phyloP scores from a whole-genome alignment of 1,284 basidiomycete genomes.

The Pholiota adiposa region DNA sequence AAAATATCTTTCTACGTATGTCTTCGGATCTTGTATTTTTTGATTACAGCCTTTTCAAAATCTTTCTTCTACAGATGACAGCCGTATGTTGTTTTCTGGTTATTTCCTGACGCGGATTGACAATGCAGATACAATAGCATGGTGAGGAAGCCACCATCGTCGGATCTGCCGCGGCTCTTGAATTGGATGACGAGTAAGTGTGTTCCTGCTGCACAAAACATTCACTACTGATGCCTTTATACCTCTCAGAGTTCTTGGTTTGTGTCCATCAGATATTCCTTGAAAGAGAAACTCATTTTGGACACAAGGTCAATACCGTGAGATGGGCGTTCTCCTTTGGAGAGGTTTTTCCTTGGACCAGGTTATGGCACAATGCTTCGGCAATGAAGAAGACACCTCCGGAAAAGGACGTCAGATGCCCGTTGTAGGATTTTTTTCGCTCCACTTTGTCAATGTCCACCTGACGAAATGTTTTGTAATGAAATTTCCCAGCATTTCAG shows the following conservation, averaged over 20 bases:
- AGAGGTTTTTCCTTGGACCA: conserved; percentile 77
- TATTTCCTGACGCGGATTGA: not conserved
- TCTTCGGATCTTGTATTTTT: conserved; percentile 20
- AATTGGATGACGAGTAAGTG: conserved; percentile 86
- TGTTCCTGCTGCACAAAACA: not conserved
- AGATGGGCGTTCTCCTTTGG: conserved; percentile 90
- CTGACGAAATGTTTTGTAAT: conserved; percentile 6
- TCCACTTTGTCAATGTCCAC: not conserved
- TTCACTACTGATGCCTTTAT: not conserved
- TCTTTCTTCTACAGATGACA: conserved; percentile 62
- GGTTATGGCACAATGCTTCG: conserved; percentile 89
- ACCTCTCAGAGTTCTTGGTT: conserved; percentile 62
- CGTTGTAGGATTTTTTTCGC: conserved; percentile 54
- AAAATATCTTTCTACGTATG: conserved; percentile 93
- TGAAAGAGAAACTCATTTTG: not conserved
- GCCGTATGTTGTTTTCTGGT: conserved; percentile 49
- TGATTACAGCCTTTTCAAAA: conserved; percentile 17
- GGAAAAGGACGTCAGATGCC: conserved; percentile 93
- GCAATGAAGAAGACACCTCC: conserved; percentile 79
- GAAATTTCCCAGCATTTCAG: conserved; percentile 77
- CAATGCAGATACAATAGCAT: conserved; percentile 49
- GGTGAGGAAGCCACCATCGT: conserved; percentile 94
- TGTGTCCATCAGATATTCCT: conserved; percentile 19
- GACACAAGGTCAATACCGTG: conserved; percentile 78
- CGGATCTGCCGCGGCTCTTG: conserved; percentile 87